phyloP scores from a whole-genome alignment of 305 asterid genomes.

The Plantago rigida region DNA sequence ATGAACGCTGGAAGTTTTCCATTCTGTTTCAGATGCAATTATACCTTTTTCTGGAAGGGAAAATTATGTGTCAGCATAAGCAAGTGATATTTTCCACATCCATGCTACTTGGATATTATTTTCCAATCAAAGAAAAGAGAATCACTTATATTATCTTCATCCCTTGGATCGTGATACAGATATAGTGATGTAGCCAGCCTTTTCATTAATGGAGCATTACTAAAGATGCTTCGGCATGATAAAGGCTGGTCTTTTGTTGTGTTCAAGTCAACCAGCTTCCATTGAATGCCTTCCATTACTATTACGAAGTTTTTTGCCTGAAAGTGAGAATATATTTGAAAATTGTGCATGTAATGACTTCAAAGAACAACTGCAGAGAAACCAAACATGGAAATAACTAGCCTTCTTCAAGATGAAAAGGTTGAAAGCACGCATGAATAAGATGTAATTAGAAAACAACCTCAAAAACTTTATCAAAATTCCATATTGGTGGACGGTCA shows the following conservation, averaged over 20 bases:
- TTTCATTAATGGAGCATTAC: slow-evolving; percentile 32
- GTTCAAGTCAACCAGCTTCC: slow-evolving; percentile 34
- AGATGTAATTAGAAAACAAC: slow-evolving; percentile 31
- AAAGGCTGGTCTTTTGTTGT: slow-evolving; percentile 40
- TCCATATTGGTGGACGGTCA: slow-evolving; percentile 50
- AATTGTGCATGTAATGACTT: not conserved
- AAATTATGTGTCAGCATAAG: slow-evolving; percentile 66
- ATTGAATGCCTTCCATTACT: slow-evolving; percentile 55
- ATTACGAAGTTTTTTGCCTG: slow-evolving; percentile 56
- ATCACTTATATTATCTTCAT: slow-evolving; percentile 30
- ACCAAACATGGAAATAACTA: slow-evolving; percentile 5
- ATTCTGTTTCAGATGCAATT: slow-evolving; percentile 17
- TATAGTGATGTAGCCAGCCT: slow-evolving; percentile 36
- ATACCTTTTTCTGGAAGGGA: slow-evolving; percentile 63
- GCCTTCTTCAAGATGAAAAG: slow-evolving; percentile 4
- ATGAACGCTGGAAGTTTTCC: slow-evolving; percentile 17
- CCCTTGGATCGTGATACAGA: slow-evolving; percentile 37
- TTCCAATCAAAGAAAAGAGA: slow-evolving; percentile 35
- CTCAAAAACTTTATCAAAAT: slow-evolving; percentile 52
- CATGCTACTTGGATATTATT: slow-evolving; percentile 39
- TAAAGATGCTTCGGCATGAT: slow-evolving; percentile 58
- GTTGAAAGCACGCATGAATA: slow-evolving; percentile 12
- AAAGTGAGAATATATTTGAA: slow-evolving; percentile 14
- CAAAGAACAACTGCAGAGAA: slow-evolving; percentile 5
- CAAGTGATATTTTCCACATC: slow-evolving; percentile 59